A percentile compares a stretch with the other conserved stretches of the same genome.
phyloP scores from a whole-genome alignment of 352 stramenopile genomes.

The Pythium rishiriense region DNA sequence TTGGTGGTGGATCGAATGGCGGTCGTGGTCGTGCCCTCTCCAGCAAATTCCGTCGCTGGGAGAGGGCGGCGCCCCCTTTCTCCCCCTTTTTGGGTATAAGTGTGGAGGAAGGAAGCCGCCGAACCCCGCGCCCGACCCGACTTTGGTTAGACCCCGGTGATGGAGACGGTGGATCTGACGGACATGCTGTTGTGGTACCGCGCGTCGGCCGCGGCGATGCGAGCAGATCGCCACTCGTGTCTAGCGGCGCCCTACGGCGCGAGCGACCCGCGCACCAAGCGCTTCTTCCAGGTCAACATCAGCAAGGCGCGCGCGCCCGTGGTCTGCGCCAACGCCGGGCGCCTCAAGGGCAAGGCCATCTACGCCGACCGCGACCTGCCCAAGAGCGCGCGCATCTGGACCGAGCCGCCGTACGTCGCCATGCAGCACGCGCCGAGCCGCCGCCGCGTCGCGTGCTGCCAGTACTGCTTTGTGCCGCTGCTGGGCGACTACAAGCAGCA shows the following conservation, averaged over 20 bases:
- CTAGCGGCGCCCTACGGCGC: slow-evolving; percentile 58
- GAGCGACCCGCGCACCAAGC: slow-evolving; percentile 44
- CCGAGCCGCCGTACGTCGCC: slow-evolving; percentile 64
- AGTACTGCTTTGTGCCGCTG: slow-evolving; percentile 74
- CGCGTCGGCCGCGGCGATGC: slow-evolving; percentile 15
- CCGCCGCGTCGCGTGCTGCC: slow-evolving; percentile 45
- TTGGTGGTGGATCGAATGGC: neutral
- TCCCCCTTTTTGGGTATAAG: neutral
- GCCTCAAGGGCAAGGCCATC: slow-evolving; percentile 73
- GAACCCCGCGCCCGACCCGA: slow-evolving; percentile 5
- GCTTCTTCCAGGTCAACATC: slow-evolving; percentile 67
- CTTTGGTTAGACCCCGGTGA: neutral
- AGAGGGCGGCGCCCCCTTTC: neutral
- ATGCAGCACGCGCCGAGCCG: slow-evolving; percentile 70
- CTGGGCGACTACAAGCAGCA: slow-evolving; percentile 46
- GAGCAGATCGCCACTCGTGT: slow-evolving; percentile 39
- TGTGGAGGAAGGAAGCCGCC: too few relatives aligned
- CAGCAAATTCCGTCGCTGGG: neutral
- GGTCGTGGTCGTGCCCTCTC: slow-evolving; percentile 1
- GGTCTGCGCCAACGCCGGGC: slow-evolving; percentile 52
- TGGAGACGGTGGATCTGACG: neutral
- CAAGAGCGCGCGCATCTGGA: slow-evolving; percentile 57
- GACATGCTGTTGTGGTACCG: slow-evolving; percentile 15
- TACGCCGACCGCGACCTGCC: slow-evolving; percentile 56
- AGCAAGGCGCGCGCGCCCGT: slow-evolving; percentile 63